A percentile compares a stretch with the other conserved stretches of the same genome.
These are phyloP conservation scores for Aspergillus viridinutans DNA, from an alignment of 2,329 filamentous ascomycete genomes.

Conservation along the genomic window DNA sequence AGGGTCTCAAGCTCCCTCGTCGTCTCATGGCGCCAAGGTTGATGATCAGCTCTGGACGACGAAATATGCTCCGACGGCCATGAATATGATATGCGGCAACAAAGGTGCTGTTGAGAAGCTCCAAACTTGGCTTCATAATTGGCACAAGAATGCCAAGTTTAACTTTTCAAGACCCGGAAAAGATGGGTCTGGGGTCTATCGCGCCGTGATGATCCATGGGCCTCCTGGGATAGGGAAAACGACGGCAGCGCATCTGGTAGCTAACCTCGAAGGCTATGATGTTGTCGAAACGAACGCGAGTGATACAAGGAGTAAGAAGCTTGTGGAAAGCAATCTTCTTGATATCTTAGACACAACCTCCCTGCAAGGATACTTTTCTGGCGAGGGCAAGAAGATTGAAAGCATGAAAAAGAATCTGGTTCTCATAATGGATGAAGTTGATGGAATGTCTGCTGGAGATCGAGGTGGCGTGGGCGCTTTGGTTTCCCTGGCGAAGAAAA, in stretches of 20 bases:
- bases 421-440: constrained; percentile 97
- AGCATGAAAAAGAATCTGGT: constrained; percentile 85
- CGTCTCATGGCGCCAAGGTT: constrained; percentile 39
- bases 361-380: constrained; percentile 82
- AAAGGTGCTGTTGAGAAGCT: constrained; percentile 86
- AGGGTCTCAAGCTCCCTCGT: constrained; percentile 44
- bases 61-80: constrained; percentile 84
- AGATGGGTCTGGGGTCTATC: constrained; percentile 76
- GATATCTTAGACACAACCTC: constrained; percentile 94
- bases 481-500: constrained; percentile 92
- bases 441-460: constrained; percentile 97
- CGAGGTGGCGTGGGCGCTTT: constrained; percentile 91
- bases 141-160: constrained; percentile 71
- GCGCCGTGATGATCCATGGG: constrained; percentile 92
- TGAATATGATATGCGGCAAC: constrained; percentile 92
- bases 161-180: constrained; percentile 78
- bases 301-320: constrained; percentile 90
- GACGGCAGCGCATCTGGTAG: constrained; percentile 89
- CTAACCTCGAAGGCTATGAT: constrained; percentile 89
- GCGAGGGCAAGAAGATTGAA: constrained; percentile 76
- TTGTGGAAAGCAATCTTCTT: constrained; percentile 82
- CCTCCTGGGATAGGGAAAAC: constrained; percentile 97
- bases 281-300: constrained; percentile 94
- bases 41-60: constrained; percentile 80
- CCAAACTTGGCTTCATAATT: constrained; percentile 79